Percentiles rank a stretch among this genome's conserved stretches.
Evolutionary conservation across 345 rosid genomes (phyloP).

Genomic region (Barbarea vulgaris): DNA sequence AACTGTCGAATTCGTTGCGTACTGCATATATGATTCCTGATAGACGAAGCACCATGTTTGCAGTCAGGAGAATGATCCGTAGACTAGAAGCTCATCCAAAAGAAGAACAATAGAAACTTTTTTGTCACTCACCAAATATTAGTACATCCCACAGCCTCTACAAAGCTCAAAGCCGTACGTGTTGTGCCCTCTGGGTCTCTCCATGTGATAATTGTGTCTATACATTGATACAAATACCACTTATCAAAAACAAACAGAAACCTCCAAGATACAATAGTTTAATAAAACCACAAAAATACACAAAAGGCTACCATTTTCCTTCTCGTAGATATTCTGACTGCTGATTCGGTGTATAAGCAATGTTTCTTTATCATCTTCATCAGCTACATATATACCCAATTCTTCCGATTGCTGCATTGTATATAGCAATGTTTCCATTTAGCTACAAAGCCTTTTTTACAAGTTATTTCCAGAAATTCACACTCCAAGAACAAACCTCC

Average conservation of each 20-base stretch:
- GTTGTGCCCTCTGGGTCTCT: constrained; percentile 76
- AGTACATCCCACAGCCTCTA: constrained; percentile 81
- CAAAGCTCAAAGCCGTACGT: constrained; percentile 89
- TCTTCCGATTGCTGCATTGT: constrained; percentile 75
- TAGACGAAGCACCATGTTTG: constrained; percentile 14
- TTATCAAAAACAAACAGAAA: not conserved
- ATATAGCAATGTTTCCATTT: constrained; percentile 33
- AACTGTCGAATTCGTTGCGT: constrained; percentile 74
- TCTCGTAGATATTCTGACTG: constrained; percentile 78
- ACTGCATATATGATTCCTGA: constrained; percentile 68
- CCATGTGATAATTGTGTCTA: constrained; percentile 95
- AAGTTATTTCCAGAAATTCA: constrained; percentile 4
- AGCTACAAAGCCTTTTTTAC: constrained; percentile 36
- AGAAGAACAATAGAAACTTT: not conserved
- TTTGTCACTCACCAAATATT: constrained; percentile 54
- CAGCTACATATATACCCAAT: constrained; percentile 69
- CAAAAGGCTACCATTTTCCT: constrained; percentile 76
- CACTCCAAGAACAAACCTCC: constrained; percentile 58
- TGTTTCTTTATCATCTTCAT: constrained; percentile 84
- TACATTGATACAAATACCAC: constrained; percentile 28
- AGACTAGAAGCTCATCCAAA: constrained; percentile 5
- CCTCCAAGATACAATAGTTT: not conserved
- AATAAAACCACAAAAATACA: constrained; percentile 6
- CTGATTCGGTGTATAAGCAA: constrained; percentile 79
- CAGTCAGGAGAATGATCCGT: constrained; percentile 20